Evolutionary conservation across 768 basidiomycete species (phyloP), one percentile per base, ranked within the genome.

Genomic region (Lepiota brunneoincarnata): DNA sequence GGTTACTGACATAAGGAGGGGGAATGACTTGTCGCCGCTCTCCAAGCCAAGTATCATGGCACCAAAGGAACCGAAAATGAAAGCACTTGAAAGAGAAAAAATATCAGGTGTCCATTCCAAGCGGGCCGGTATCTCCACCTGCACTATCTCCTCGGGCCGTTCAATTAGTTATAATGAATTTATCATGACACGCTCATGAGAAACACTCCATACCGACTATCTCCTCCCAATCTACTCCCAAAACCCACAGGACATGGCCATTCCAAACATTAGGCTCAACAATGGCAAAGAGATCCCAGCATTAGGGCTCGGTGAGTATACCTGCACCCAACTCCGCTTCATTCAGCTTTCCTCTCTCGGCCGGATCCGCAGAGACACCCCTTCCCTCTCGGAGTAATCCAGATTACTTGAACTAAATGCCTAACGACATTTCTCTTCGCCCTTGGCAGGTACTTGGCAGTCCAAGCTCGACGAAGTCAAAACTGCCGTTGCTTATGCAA

Each of bases 381-480:
- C 26, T 31, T 26, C 42, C 6, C 44, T 28, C 43, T 31, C 31
- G 12, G n/a, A n/a, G 42, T 18, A 20, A 24, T 23, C 18, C 52
- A 35, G 49, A 54, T 51, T n/a, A 36, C 54, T 11, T 49, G 37
- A 43, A 39, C 28, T 51, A n/a, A 44, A 39, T 48, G 24, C 55
- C 48, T 51, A 46, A 54, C 20, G 24, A 14, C 7, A 26, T 26
- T 6, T 21, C 15, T 39, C 41, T 18, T 57, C 45, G 9, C 39
- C 49, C 49, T 34, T 43, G 55, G 23, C 58, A 86, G 90, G 90
- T 14, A 93, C 92, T 14, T 93, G 89, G 89, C 85, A 89, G 68
- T 84, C 86, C 39, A 79, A 82, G 59, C 75, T 86, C 2, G 86
- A 87, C 45, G 84, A 91, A 58, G 91, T 90, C 31, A 71, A 73